These are phyloP conservation scores for Sistotremastrum niveocremeum DNA, from an alignment of 768 basidiomycete genomes.

Conservation along the genomic window DNA sequence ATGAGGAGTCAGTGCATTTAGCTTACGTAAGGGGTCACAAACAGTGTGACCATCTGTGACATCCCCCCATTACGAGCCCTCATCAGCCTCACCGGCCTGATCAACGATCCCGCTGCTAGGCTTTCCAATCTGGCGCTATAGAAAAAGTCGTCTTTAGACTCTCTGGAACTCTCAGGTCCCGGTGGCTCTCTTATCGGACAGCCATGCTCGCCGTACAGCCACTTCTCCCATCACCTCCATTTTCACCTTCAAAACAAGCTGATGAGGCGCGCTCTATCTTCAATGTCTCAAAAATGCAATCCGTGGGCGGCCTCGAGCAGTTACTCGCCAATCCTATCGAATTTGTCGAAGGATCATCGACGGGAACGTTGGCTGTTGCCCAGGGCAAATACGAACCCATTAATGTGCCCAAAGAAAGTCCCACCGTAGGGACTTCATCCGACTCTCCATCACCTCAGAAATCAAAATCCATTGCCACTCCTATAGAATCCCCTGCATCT, in stretches of 20 bases:
- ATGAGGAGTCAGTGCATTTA: too few species aligned
- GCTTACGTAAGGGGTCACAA: too few species aligned
- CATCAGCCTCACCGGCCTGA: too few species aligned
- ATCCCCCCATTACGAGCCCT: too few species aligned
- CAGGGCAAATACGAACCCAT: constrained; percentile 76
- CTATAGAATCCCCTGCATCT: too few species aligned
- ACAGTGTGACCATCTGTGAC: too few species aligned
- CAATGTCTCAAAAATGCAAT: not conserved
- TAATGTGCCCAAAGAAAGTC: constrained; percentile 34
- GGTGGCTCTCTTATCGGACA: not conserved
- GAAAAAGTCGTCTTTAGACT: too few species aligned
- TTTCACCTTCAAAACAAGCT: too few species aligned
- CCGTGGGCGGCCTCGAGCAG: constrained; percentile 56
- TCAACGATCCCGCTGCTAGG: too few species aligned
- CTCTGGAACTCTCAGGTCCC: not conserved
- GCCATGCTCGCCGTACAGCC: constrained; percentile 5
- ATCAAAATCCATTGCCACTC: too few species aligned
- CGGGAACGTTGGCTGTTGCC: constrained; percentile 53
- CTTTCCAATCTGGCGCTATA: too few species aligned
- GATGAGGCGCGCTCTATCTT: not conserved
- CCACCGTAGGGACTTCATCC: constrained; percentile 2
- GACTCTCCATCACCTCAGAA: too few species aligned
- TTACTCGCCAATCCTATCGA: constrained; percentile 71
- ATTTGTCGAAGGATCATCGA: constrained; percentile 75
- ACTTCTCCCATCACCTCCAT: constrained; percentile 1